Base-by-base conservation (phyloP, 2,329 filamentous ascomycete genomes). In the Calcarisporium arbuscula region DNA sequence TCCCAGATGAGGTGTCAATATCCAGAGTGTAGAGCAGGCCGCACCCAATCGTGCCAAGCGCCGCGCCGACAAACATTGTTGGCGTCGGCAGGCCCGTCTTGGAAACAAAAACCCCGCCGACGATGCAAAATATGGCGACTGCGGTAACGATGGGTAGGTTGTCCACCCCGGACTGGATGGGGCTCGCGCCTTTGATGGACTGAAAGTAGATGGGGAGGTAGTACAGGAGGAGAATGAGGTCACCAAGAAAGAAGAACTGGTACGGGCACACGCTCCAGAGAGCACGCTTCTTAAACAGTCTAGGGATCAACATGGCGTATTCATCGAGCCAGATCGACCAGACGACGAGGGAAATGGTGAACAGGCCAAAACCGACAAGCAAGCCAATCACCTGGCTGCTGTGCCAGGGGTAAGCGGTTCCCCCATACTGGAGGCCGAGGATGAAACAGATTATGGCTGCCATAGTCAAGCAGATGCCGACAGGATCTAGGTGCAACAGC, bases 371-470 rank as follows among this genome's bases (percentile, higher is more conserved):
- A 8, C 54, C 48, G 21, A 58, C 54, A 19, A 67, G 46, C 2
- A 65, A 53, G 2, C 53, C 61, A 21, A 67, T 55, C 22, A 65
- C 52, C 8, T 45, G 48, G 8, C 50, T 40, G 12, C 46, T 48
- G 18, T 47, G 46, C 64, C 65, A 68, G 1, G 52, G n/a, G 22
- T 57, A 53, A n/a, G 50, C 45, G 10, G 47, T 53, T 7, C 60
- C 61, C 19, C 60, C 61, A 56, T 59, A 70, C 40, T 70, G 60
- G 7, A 73, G 48, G 5, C 65, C 68, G 10, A 72, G 48, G 3
- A 72, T 45, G 7, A 71, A 57, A 45, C 63, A 66, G 19, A 66
- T 48, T 11, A 65, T 58, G 2, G 60, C 46, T 3, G 40, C 44
- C 16, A 49, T 43, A 30, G 57, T 48, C 17, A 50, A 32, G 10